phyloP scores from a whole-genome alignment of 2,329 filamentous ascomycete genomes.

The Zymoseptoria ardabiliae region DNA sequence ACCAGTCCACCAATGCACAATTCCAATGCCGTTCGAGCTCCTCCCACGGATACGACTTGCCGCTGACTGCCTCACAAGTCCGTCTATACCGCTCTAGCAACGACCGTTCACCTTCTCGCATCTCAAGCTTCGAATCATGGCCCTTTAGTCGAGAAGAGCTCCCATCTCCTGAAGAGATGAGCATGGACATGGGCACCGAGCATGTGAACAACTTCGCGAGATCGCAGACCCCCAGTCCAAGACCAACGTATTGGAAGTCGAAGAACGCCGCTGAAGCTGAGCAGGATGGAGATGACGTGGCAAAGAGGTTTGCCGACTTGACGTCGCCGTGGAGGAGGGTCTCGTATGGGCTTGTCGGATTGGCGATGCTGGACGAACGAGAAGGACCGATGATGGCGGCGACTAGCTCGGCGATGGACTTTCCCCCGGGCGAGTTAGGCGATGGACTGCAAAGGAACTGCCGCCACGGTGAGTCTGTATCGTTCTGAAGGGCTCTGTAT shows the following conservation, averaged over 20 bases:
- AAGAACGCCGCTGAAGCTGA: constrained; percentile 55
- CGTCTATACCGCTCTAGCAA: constrained; percentile 48
- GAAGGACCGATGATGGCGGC: constrained; percentile 45
- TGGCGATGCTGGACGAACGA: constrained; percentile 11
- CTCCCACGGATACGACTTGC: constrained; percentile 46
- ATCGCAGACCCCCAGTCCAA: constrained; percentile 59
- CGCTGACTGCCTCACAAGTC: constrained; percentile 29
- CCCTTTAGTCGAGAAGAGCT: neutral
- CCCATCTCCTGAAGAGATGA: constrained; percentile 24
- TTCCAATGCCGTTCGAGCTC: constrained; percentile 56
- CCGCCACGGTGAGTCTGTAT: constrained; percentile 50
- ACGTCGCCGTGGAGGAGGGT: constrained; percentile 62
- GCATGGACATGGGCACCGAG: constrained; percentile 51
- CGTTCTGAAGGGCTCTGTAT: constrained; percentile 42
- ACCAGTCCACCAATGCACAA: constrained; percentile 60
- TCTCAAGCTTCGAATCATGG: constrained; percentile 31
- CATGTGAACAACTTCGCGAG: constrained; percentile 61
- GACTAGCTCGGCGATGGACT: constrained; percentile 38
- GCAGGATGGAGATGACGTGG: constrained; percentile 29
- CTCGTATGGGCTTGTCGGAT: constrained; percentile 36
- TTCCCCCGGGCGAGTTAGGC: constrained; percentile 30
- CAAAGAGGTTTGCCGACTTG: constrained; percentile 63
- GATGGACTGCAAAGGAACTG: constrained; percentile 38
- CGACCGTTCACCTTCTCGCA: constrained; percentile 44
- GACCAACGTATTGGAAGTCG: constrained; percentile 62